Evolutionary conservation across 2,329 filamentous ascomycete species (phyloP).

Genomic region (Penicillium aurantiogriseum): DNA sequence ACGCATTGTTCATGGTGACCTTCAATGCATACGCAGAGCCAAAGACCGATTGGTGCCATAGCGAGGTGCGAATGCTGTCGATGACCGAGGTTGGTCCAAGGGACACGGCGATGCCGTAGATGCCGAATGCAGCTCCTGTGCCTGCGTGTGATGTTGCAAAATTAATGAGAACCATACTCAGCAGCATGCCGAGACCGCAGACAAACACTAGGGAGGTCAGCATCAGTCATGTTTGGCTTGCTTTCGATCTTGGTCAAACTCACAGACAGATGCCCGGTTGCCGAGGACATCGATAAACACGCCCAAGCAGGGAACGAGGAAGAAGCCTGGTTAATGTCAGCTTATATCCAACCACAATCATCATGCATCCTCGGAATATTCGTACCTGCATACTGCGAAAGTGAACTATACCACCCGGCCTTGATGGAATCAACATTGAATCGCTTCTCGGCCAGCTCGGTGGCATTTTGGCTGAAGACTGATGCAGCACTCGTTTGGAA

Average conservation of each 20-base stretch:
- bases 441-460: constrained; percentile 60
- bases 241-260: constrained; percentile 14
- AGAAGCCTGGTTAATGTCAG: constrained; percentile 45
- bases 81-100: constrained; percentile 61
- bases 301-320: constrained; percentile 57
- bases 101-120: constrained; percentile 57
- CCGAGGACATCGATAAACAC: constrained; percentile 58
- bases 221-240: not conserved
- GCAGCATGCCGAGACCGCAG: constrained; percentile 52
- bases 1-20: constrained; percentile 60
- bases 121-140: constrained; percentile 59
- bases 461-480: constrained; percentile 59
- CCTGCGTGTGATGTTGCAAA: constrained; percentile 52
- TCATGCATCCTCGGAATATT: not conserved
- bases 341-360: not conserved
- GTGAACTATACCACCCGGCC: constrained; percentile 61
- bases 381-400: constrained; percentile 53
- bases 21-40: constrained; percentile 61
- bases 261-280: constrained; percentile 50
- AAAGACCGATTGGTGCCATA: constrained; percentile 61
- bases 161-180: constrained; percentile 55
- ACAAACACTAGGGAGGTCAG: constrained; percentile 36
- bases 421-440: constrained; percentile 56
- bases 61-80: constrained; percentile 58
- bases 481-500: constrained; percentile 58